phyloP scores from a whole-genome alignment of 2,329 filamentous ascomycete species.

The Phialophora chinensis region DNA sequence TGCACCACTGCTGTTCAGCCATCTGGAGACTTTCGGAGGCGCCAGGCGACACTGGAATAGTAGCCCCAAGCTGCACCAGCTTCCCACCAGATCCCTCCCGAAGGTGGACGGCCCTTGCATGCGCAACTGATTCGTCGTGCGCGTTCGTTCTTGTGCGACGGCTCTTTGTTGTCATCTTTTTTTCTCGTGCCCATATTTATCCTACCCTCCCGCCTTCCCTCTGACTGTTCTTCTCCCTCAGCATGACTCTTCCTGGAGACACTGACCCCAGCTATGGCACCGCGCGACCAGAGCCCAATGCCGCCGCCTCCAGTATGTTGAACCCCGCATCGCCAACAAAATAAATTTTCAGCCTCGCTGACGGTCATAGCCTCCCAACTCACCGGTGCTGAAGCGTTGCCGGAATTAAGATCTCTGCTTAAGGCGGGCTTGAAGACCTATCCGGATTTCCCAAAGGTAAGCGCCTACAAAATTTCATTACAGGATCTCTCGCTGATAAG shows the following conservation, averaged over 20 bases:
- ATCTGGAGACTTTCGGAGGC: conserved; percentile 24
- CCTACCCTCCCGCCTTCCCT: conserved; percentile 24
- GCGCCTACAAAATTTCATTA: not conserved
- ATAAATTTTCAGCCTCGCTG: conserved; percentile 28
- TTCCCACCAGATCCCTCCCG: conserved; percentile 36
- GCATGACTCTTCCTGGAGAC: conserved; percentile 34
- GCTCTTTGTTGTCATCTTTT: conserved; percentile 38
- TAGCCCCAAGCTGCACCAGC: conserved; percentile 25
- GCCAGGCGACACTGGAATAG: conserved; percentile 34
- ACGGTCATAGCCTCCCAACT: conserved; percentile 39
- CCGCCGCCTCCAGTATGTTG: conserved; percentile 39
- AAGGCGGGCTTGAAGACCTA: conserved; percentile 34
- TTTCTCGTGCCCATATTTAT: conserved; percentile 35
- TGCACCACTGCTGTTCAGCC: conserved; percentile 15
- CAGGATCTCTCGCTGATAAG: conserved; percentile 17
- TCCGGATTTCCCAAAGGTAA: conserved; percentile 37
- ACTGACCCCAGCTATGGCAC: conserved; percentile 37
- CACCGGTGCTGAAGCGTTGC: conserved; percentile 39
- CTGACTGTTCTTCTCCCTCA: conserved; percentile 32
- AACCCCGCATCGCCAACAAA: conserved; percentile 13
- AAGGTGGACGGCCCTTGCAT: conserved; percentile 36
- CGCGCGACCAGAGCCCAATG: conserved; percentile 41
- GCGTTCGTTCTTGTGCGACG: conserved; percentile 34
- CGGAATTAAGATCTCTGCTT: conserved; percentile 31
- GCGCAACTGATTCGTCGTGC: conserved; percentile 37